These are phyloP conservation scores for Sporothrix globosa DNA, from an alignment of 2,329 filamentous ascomycete species.

Conservation along the genomic window DNA sequence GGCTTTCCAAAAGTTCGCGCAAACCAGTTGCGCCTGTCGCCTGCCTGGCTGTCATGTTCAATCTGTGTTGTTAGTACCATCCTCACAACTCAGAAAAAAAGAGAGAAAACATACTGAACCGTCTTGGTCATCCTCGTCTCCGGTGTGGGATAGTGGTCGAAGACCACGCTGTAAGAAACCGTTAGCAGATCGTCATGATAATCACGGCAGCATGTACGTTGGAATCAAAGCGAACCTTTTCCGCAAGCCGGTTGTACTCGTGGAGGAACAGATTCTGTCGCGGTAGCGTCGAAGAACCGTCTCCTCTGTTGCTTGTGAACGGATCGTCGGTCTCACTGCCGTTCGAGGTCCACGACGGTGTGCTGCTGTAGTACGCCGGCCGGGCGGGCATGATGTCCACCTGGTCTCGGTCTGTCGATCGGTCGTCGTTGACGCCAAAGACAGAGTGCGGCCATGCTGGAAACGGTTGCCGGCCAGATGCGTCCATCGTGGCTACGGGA, in stretches of 20 bases:
- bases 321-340: conserved; percentile 53
- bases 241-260: conserved; percentile 65
- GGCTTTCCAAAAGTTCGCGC: conserved; percentile 43
- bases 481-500: conserved; percentile 23
- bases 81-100: neutral
- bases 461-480: conserved; percentile 11
- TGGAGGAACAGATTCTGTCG: conserved; percentile 54
- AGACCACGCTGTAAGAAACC: conserved; percentile 56
- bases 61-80: neutral
- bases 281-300: conserved; percentile 41
- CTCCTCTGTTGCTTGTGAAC: conserved; percentile 52
- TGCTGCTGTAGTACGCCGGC: conserved; percentile 42
- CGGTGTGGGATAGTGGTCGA: conserved; percentile 46
- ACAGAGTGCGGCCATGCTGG: conserved; percentile 8
- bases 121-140: conserved; percentile 38
- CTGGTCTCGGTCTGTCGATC: neutral
- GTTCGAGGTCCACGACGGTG: conserved; percentile 62
- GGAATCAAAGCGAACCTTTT: conserved; percentile 50
- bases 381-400: neutral
- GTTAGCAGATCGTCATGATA: conserved; percentile 23
- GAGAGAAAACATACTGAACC: neutral
- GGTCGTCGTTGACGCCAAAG: neutral
- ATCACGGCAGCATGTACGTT: neutral
- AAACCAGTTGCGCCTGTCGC: conserved; percentile 41
- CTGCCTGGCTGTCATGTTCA: conserved; percentile 30